Evolutionary conservation across 805 yeast species (phyloP).

Genomic region (Lipomyces sp.): DNA sequence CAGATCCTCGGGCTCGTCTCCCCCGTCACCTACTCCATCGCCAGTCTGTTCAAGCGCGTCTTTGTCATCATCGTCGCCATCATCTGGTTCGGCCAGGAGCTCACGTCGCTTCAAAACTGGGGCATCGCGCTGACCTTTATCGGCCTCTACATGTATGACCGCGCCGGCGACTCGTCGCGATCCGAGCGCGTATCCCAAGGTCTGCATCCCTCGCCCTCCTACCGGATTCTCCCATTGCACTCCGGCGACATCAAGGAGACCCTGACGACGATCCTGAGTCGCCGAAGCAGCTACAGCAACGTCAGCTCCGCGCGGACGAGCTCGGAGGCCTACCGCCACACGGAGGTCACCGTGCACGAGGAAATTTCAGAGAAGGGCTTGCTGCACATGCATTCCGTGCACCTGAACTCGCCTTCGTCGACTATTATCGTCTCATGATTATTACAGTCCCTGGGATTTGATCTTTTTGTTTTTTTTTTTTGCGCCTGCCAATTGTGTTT

Average conservation of each 20-base stretch:
- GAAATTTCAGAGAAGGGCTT: conserved; percentile 6
- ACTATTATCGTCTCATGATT: conserved; percentile 10
- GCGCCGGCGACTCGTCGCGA: conserved; percentile 39
- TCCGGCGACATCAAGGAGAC: conserved; percentile 13
- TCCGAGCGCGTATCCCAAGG: conserved; percentile 19
- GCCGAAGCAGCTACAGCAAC: conserved; percentile 4
- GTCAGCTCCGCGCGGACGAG: conserved; percentile 1
- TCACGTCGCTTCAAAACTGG: conserved; percentile 40
- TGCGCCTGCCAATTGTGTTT: too few relatives aligned
- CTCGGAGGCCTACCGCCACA: conserved; percentile 9
- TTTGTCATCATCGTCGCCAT: conserved; percentile 78
- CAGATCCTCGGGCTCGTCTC: conserved; percentile 77
- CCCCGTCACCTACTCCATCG: conserved; percentile 81
- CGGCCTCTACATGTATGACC: conserved; percentile 44
- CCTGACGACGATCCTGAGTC: neutral
- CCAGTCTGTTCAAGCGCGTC: conserved; percentile 84
- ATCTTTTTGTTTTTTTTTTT: too few relatives aligned
- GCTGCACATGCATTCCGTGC: conserved; percentile 5
- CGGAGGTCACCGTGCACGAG: conserved; percentile 6
- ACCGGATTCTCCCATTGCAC: conserved; percentile 16
- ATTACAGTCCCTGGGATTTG: too few relatives aligned
- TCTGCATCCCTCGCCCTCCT: neutral
- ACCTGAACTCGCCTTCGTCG: conserved; percentile 3
- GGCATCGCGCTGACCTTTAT: conserved; percentile 41
- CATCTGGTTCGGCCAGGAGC: conserved; percentile 52